Base-by-base conservation (phyloP, 176 grass and related monocot genomes). In the Oryza longistaminata region DNA sequence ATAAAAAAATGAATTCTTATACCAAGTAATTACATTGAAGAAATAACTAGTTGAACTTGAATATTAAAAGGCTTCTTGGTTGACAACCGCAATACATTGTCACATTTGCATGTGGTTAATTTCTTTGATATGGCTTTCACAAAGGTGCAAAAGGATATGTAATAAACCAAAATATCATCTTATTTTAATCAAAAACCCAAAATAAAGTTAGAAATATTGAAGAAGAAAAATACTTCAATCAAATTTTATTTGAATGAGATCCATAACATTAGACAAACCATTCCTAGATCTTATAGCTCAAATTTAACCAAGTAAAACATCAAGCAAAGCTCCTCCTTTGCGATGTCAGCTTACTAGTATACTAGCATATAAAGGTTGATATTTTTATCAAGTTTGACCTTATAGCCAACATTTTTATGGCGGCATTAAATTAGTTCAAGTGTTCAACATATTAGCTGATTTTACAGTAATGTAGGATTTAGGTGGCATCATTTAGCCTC, bases 1-100 rank as follows among this genome's bases (percentile, higher is more conserved):
- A 33, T 60, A 82, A 46, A 70, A 76, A 42, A 42, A 9, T 35
- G 4, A n/a, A 58, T 75, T 52, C 65, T 70, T 77, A 37, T 55
- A 31, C 15, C 46, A 77, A 62, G 11, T 68, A 27, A 55, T 37
- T 35, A 58, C 26, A 68, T 42, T 26, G n/a, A 86, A 70, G 46
- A 33, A 31, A 31, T 26, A 75, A 52, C 34, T 53, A 35, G 44
- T 55, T 76, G 21, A 52, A 84, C 12, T 39, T 70, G 9, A 19
- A 7, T 4, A 49, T 21, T 46, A 52, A 15, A 60, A 29, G 21
- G 25, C 52, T 58, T 58, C 52, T 73, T 46, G 22, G 22, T 46
- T 16, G 42, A 73, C 22, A 45, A 39, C 2, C 11, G 25, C 44
- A 46, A 73, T 73, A 27, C 15, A 48, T 17, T 15, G 14, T 58